phyloP scores from a whole-genome alignment of 2,329 filamentous ascomycete genomes.

The Neofusicoccum sp. region DNA sequence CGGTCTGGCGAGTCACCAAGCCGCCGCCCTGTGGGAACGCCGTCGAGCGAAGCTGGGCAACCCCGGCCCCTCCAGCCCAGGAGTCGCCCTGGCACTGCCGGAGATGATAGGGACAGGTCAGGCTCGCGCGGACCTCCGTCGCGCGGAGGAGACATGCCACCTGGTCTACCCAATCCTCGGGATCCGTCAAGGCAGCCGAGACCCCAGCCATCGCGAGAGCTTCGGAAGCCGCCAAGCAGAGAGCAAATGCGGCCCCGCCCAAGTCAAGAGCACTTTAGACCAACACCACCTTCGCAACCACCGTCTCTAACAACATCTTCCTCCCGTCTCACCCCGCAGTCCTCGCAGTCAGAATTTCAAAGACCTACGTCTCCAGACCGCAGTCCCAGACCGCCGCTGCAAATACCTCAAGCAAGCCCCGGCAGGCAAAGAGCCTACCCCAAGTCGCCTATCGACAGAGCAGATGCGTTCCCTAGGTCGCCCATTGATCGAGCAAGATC shows the following conservation, averaged over 20 bases:
- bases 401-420: conserved; percentile 22
- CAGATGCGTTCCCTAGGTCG: conserved; percentile 10
- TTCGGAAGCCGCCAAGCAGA: conserved; percentile 37
- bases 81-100: conserved; percentile 34
- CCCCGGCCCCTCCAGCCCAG: conserved; percentile 17
- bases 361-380: conserved; percentile 22
- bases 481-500: conserved; percentile 14
- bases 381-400: conserved; percentile 27
- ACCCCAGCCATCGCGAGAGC: conserved; percentile 31
- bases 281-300: conserved; percentile 30
- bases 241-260: conserved; percentile 33
- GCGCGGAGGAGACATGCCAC: not conserved
- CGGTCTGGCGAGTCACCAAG: conserved; percentile 18
- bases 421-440: conserved; percentile 13
- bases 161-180: conserved; percentile 4
- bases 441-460: conserved; percentile 14
- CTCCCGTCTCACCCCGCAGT: conserved; percentile 43
- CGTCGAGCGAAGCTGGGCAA: conserved; percentile 3
- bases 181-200: conserved; percentile 9
- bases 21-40: conserved; percentile 6
- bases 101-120: conserved; percentile 32
- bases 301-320: conserved; percentile 28
- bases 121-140: conserved; percentile 19
- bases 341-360: conserved; percentile 41
- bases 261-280: conserved; percentile 24